Percentiles rank a stretch among this genome's conserved stretches.
phyloP scores from a whole-genome alignment of 306 rosid genomes.

The Vicia faba region DNA sequence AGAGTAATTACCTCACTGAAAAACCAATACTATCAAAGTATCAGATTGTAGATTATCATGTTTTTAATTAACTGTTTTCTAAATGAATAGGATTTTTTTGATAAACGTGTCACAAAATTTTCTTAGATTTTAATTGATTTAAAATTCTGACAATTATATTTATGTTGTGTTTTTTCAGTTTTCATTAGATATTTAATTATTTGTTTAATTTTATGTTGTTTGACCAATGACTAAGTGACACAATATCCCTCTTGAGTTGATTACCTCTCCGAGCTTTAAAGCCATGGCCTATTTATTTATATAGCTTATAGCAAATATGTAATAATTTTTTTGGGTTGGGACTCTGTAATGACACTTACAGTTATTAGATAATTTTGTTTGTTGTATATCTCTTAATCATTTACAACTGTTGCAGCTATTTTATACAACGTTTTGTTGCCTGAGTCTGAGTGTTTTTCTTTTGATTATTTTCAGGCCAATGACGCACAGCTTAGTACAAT shows the following conservation, averaged over 20 bases:
- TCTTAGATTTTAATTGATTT: neutral
- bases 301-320: constrained; percentile 10
- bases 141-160: neutral
- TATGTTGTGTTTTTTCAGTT: neutral
- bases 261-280: neutral
- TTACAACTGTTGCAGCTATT: constrained; percentile 18
- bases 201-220: neutral
- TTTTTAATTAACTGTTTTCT: neutral
- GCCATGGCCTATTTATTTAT: neutral
- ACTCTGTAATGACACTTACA: constrained; percentile 13
- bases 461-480: constrained; percentile 71
- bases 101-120: neutral
- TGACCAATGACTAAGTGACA: neutral
- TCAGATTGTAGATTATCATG: constrained; percentile 4
- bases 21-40: neutral
- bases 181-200: neutral
- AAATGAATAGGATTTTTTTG: neutral
- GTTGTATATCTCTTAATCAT: constrained; percentile 9
- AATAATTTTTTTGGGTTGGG: neutral
- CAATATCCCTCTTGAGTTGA: neutral
- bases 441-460: constrained; percentile 38
- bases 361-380: neutral
- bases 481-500: constrained; percentile 98
- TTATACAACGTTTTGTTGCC: constrained; percentile 17
- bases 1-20: neutral